Evolutionary conservation across 768 basidiomycete species (phyloP).

Genomic region (Hemileccinum rubropunctum): DNA sequence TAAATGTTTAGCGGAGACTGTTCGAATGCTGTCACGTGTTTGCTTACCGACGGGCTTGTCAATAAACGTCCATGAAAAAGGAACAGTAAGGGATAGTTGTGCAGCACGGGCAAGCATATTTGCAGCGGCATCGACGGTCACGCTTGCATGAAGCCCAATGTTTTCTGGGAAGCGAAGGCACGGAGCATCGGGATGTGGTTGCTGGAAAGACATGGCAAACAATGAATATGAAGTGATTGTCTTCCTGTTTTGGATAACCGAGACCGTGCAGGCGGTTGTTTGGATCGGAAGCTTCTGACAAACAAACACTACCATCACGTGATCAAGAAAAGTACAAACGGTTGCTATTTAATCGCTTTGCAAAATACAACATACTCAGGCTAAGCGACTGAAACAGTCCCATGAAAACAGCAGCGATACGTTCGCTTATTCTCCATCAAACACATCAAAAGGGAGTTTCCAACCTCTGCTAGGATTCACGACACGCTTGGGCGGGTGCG

Average conservation of each 20-base stretch:
- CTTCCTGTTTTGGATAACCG: conserved; percentile 12
- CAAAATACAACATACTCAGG: no score
- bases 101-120: conserved; percentile 62
- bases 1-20: neutral
- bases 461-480: conserved; percentile 59
- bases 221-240: neutral
- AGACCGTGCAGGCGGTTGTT: conserved; percentile 22
- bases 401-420: neutral
- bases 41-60: conserved; percentile 71
- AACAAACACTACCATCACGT: conserved; percentile 20
- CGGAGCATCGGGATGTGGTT: conserved; percentile 56
- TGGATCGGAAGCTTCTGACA: conserved; percentile 28
- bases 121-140: conserved; percentile 57
- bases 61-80: conserved; percentile 72
- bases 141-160: conserved; percentile 51
- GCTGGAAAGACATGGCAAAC: conserved; percentile 34
- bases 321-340: neutral
- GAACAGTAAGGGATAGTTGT: conserved; percentile 51
- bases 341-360: no score
- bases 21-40: neutral
- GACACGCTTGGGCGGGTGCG: conserved; percentile 54
- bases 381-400: neutral
- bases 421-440: conserved; percentile 40
- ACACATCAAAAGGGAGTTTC: conserved; percentile 63
- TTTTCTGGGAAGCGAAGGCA: conserved; percentile 73